Base-by-base conservation (phyloP, 169 alveolate species). In the Plasmodium relictum region DNA sequence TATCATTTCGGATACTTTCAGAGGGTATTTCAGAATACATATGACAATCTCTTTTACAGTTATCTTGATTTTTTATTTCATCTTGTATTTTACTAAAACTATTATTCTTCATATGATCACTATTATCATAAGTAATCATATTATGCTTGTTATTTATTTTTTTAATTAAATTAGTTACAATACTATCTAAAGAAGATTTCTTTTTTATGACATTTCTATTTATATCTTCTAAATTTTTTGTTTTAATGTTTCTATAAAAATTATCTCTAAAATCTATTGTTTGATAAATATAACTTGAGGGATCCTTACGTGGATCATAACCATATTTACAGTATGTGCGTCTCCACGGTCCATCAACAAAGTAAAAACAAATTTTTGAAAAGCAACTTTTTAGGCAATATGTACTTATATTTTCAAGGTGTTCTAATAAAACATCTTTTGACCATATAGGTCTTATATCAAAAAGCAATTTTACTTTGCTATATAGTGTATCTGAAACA, bases 301-400 rank as follows among this genome's bases (percentile, higher is more conserved):
- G 89, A 39, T 92, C 93, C 10, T 88, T 92, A 62, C 95, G 87
- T 20, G 95, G 95, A 45, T 92, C 95, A 61, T 92, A 92, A 3
- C 95, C 95, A 42, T 88, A 73, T 74, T 90, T 88, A 62, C 95
- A 92, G n/a, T 88, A 78, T 41, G 94, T 88, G 26, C 94, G 92
- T 58, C 95, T 92, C 95, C 95, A 92, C 10, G 95, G 95, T 4
- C 95, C 95, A 24, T 92, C 92, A 52, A 93, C 76, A 66, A 92
- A 88, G 48, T 92, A 88, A 69, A 88, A 92, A 65, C 95, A 92
- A 24, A 92, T 88, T 74, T 88, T 90, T 62, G 95, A 88, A 72
- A 88, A 92, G 58, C 90, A 80, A 39, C 90, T 80, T 70, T 80
- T 80, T 42, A 80, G 50, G 42, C 90, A 80, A 37, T 80, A 80